Evolutionary conservation across 768 basidiomycete species (phyloP), one percentile per base, ranked within the genome.

Genomic region (Termitomyces sp.): DNA sequence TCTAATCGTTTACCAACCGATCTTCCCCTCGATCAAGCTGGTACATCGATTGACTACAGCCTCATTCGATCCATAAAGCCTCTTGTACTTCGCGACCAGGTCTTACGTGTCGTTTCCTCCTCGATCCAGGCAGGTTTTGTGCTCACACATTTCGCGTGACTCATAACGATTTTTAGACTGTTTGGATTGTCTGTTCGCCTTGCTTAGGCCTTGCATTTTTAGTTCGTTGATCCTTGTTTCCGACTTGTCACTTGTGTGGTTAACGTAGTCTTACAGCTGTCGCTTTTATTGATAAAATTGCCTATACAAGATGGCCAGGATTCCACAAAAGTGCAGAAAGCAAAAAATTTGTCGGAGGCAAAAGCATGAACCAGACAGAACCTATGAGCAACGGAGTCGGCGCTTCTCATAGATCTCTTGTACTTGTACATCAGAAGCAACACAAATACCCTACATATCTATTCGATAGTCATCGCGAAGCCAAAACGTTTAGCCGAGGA

Each of bases 111-210:
- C 54, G 76, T 91, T 52, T 81, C 90, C 24, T 75, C 76, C 42
- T 85, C 89, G 24, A 85, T 91, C 63, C 84, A 82, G 79, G 90
- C 88, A 70, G 59, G 78, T 61, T 55, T 49, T 78, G 63, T 58
- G 46, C 57, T 24, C 48, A 28, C 46, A 33, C 62, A 49, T 18
- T 57, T 38, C 20, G 16, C 15, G 3, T 32, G 35, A 44, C 39
- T 59, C 52, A 62, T 32, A 49, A 58, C 56, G 39, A 45, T 65
- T 48, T 66, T 57, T 61, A 91, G 90, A 82, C 80, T 58, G 81
- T 92, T 60, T 92, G 91, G 91, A 81, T 82, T 16, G 81, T 88
- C 38, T 92, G 89, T 71, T 76, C 84, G 44, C 90, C 91, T 22
- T 84, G 86, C 69, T 71, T 92, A 55, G 87, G 85, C 35, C 67